phyloP scores from a whole-genome alignment of 2,329 filamentous ascomycete genomes.

The Mycosphaerella arachidis region DNA sequence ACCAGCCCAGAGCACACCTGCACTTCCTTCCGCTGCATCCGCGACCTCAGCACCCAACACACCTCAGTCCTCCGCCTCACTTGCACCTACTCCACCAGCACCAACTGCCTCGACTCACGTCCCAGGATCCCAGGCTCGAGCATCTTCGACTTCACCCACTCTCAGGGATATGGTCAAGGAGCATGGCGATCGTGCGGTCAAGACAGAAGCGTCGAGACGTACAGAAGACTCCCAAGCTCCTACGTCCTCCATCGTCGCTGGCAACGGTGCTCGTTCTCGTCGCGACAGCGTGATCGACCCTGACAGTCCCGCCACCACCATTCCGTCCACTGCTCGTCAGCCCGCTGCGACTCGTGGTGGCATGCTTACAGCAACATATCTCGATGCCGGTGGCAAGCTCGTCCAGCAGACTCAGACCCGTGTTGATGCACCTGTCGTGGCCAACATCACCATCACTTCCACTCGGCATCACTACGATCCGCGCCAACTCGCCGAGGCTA shows the following conservation, averaged over 20 bases:
- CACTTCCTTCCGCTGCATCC: not conserved
- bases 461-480: not conserved
- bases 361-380: not conserved
- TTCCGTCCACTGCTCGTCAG: not conserved
- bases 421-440: not conserved
- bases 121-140: not conserved
- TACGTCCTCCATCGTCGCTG: not conserved
- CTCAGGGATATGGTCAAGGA: not conserved
- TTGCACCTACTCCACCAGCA: not conserved
- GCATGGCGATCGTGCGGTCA: not conserved
- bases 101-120: not conserved
- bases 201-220: not conserved
- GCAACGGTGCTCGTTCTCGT: not conserved
- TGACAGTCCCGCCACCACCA: not conserved
- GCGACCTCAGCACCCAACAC: not conserved
- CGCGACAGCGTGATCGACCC: not conserved
- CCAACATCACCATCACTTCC: not conserved
- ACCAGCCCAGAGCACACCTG: not conserved
- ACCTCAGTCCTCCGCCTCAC: not conserved
- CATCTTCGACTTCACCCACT: not conserved
- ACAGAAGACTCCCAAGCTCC: not conserved
- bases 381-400: not conserved
- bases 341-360: not conserved
- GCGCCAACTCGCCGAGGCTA: not conserved
- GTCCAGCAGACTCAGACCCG: not conserved